These are phyloP conservation scores for Gossypium gossypioides DNA, from an alignment of 441 rosid species.

Conservation along the genomic window DNA sequence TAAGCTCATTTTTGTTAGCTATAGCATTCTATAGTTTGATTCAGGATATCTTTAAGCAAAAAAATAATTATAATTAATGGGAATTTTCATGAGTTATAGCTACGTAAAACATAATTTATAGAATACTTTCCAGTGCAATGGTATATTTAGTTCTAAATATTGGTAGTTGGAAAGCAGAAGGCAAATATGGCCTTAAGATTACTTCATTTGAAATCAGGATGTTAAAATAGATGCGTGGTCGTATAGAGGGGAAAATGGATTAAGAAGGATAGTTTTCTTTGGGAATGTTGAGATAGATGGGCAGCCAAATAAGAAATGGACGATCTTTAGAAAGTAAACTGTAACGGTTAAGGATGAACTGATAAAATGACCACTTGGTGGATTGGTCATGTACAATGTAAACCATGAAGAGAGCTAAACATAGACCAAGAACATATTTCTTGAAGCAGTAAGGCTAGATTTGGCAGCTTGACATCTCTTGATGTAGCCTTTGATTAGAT, in stretches of 20 bases:
- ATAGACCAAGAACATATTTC: neutral
- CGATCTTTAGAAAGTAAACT: neutral
- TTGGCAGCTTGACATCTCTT: neutral
- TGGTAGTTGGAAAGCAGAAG: neutral
- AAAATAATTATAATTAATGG: neutral
- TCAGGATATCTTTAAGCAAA: neutral
- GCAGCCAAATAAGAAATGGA: neutral
- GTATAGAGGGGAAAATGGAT: neutral
- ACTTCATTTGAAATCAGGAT: neutral
- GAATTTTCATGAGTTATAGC: neutral
- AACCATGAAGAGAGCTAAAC: neutral
- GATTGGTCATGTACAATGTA: neutral
- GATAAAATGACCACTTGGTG: neutral
- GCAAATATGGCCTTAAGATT: neutral
- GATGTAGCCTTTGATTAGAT: neutral
- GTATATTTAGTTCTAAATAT: conserved; percentile 1
- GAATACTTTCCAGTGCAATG: neutral
- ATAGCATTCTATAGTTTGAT: neutral
- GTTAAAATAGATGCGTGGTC: neutral
- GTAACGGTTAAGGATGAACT: neutral
- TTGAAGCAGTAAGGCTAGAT: neutral
- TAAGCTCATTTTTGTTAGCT: neutral
- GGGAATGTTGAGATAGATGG: neutral
- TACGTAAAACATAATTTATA: neutral
- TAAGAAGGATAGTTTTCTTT: neutral